phyloP scores from a whole-genome alignment of 2,329 filamentous ascomycete genomes.

The Fusarium drepaniforme region DNA sequence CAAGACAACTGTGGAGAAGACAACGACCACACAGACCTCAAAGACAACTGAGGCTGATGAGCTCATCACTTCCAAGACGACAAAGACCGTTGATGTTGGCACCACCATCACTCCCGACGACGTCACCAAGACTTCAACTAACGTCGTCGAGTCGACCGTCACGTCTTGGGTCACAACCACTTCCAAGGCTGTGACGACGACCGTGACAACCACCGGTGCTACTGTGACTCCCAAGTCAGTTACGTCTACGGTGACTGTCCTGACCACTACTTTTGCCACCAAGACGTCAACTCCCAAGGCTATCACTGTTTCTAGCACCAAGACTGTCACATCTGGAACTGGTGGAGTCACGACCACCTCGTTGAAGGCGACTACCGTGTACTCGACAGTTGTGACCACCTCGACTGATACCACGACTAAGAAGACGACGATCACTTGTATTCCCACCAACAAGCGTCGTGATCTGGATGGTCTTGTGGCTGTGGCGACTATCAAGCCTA shows the following conservation, averaged over 20 bases:
- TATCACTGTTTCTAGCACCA: conserved; percentile 35
- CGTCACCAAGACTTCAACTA: conserved; percentile 37
- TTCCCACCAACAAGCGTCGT: conserved; percentile 33
- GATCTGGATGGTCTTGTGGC: not conserved
- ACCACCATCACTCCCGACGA: conserved; percentile 48
- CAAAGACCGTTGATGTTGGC: conserved; percentile 46
- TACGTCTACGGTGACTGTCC: conserved; percentile 25
- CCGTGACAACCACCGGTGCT: conserved; percentile 23
- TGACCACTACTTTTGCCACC: conserved; percentile 29
- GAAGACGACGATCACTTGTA: conserved; percentile 37
- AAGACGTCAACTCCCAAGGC: conserved; percentile 34
- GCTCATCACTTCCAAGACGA: conserved; percentile 44
- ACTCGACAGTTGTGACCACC: conserved; percentile 37
- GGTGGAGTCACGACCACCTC: conserved; percentile 35
- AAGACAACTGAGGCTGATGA: conserved; percentile 28
- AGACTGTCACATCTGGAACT: conserved; percentile 30
- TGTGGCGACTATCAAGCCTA: conserved; percentile 1
- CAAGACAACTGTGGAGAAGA: conserved; percentile 30
- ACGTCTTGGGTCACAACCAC: conserved; percentile 30
- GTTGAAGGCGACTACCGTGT: conserved; percentile 38
- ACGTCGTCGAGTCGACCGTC: conserved; percentile 27
- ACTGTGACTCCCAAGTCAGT: conserved; percentile 42
- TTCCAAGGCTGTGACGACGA: conserved; percentile 31
- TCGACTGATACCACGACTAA: conserved; percentile 33
- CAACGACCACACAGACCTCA: conserved; percentile 27